Evolutionary conservation across 192 early-diverging fungal species (phyloP), one percentile per base, ranked within the genome.

Genomic region (Piromyces sp.): DNA sequence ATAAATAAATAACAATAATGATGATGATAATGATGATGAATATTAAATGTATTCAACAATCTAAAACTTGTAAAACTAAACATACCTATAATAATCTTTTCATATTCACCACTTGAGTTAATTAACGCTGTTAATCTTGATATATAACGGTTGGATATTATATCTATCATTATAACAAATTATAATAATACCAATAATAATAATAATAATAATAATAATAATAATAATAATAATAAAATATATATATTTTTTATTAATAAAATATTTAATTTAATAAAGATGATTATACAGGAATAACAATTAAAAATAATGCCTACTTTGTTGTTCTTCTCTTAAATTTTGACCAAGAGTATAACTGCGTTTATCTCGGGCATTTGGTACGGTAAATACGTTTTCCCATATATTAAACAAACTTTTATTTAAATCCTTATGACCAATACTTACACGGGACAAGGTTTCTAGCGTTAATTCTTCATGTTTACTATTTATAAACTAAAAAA

Each of bases 51-150:
- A 30, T 79, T 38, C 28, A 11, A 13, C n/a, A n/a, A n/a, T n/a
- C n/a, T n/a, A n/a, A n/a, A n/a, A n/a, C n/a, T n/a, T n/a, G n/a
- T 14, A 58, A 81, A 12, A 28, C 26, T n/a, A 1, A 30, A n/a
- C n/a, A 22, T 86, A 92, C 92, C 96, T 86, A 95, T 93, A 83
- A 96, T 88, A 13, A 98, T 83, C 36, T 94, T 94, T 33, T 97
- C 96, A 81, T 91, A 90, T 82, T 97, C 96, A n/a, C 94, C 95
- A 81, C 90, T 93, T 14, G 89, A 87, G 7, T 85, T 85, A 12
- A 93, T 86, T 0, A 92, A 80, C 11, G 86, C 58, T 0, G 88
- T 81, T 38, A 95, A 81, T 17, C 87, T 79, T n/a, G 83, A 82
- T 30, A 94, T 82, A 84, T 93, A 93, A 29, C 84, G 81, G 30